Conservation (phyloP, 352 stramenopile genomes). For the Phytophthora capsici region DNA sequence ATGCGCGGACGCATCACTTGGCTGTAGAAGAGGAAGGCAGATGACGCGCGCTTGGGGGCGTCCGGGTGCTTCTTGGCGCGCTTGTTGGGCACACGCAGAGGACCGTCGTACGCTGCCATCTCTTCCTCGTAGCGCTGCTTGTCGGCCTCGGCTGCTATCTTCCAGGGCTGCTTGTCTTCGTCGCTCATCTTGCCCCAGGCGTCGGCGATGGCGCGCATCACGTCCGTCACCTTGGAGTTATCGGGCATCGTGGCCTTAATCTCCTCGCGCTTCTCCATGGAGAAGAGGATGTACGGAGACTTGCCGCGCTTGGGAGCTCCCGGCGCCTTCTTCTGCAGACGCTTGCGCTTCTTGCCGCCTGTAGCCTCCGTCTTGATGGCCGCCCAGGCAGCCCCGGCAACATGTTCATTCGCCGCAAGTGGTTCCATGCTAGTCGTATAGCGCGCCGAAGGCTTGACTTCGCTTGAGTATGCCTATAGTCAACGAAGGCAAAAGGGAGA, state of each 20-base stretch:
- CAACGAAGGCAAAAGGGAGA: slow-evolving; percentile 75
- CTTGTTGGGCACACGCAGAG: slow-evolving; percentile 93
- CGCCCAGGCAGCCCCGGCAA: slow-evolving; percentile 58
- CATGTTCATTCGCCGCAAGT: slow-evolving; percentile 69
- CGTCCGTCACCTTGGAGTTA: slow-evolving; percentile 91
- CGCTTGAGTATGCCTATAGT: slow-evolving; percentile 88
- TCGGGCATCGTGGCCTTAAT: slow-evolving; percentile 88
- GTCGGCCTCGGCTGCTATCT: slow-evolving; percentile 91
- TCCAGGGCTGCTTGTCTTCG: slow-evolving; percentile 94
- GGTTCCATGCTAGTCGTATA: slow-evolving; percentile 61
- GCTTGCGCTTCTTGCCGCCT: slow-evolving; percentile 89
- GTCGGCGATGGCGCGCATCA: slow-evolving; percentile 92
- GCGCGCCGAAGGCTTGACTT: slow-evolving; percentile 50
- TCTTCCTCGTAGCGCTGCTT: slow-evolving; percentile 95
- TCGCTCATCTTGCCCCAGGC: slow-evolving; percentile 90
- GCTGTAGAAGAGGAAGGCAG: slow-evolving; percentile 95
- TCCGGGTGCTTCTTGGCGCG: slow-evolving; percentile 95
- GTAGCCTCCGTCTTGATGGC: slow-evolving; percentile 58
- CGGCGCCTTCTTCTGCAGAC: slow-evolving; percentile 90
- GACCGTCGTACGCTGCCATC: slow-evolving; percentile 93
- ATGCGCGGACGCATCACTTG: slow-evolving; percentile 90
- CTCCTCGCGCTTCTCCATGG: slow-evolving; percentile 91
- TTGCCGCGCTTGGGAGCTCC: slow-evolving; percentile 90
- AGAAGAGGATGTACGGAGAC: slow-evolving; percentile 93
- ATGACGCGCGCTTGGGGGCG: slow-evolving; percentile 94